Percentiles rank a stretch among this genome's conserved stretches.
Conservation (phyloP, 306 rosid species). For the Benincasa hispida region DNA sequence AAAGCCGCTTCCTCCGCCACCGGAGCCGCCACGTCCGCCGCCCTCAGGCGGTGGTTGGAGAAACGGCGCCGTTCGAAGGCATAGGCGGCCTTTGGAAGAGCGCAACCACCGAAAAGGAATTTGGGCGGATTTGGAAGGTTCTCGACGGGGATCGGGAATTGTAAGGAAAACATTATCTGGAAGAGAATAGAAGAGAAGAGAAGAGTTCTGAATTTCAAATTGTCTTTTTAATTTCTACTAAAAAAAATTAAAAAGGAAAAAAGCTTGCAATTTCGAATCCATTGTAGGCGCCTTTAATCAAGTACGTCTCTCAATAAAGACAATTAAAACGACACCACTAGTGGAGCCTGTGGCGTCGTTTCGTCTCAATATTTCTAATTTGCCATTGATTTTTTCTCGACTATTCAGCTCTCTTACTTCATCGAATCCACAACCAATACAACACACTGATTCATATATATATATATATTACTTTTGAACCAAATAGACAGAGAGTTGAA, state of each 20-base stretch:
- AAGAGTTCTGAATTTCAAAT: background rate
- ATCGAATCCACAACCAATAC: background rate
- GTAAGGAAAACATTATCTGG: slow-evolving; percentile 23
- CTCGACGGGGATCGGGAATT: slow-evolving; percentile 19
- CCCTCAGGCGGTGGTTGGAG: background rate
- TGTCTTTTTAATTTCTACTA: background rate
- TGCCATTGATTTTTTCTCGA: background rate
- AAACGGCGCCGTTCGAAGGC: background rate
- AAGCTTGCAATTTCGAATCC: background rate
- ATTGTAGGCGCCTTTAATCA: background rate
- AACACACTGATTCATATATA: background rate
- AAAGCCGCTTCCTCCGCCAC: background rate
- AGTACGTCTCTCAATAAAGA: background rate
- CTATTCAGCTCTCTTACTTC: background rate
- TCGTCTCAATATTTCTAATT: background rate
- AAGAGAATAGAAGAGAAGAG: too few relatives aligned
- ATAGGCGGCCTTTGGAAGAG: background rate
- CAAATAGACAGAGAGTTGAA: too few relatives aligned
- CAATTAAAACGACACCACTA: slow-evolving; percentile 3
- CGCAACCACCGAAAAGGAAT: background rate
- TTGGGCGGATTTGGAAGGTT: slow-evolving; percentile 1
- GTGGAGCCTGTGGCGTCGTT: background rate
- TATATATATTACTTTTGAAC: too few relatives aligned
- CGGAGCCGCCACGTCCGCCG: background rate
- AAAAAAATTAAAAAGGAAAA: too few relatives aligned